phyloP scores from a whole-genome alignment of 164 flowering plant genomes.

The Umbilicus rupestris region DNA sequence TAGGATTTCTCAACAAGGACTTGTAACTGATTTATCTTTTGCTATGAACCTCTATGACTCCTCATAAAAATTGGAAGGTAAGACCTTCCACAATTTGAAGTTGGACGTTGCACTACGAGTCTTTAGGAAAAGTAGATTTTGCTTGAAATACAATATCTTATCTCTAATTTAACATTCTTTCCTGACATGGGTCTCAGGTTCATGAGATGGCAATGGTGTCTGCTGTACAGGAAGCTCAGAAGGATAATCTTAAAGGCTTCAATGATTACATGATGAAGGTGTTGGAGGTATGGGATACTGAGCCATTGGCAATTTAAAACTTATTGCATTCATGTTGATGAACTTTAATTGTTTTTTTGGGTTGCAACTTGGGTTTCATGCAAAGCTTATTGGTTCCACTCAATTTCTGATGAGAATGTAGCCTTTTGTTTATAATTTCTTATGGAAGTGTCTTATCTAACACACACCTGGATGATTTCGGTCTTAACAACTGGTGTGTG shows the following conservation, averaged over 20 bases:
- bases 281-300: slow-evolving; percentile 53
- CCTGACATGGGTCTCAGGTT: slow-evolving; percentile 34
- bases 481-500: no score
- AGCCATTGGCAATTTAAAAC: no score
- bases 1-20: background rate
- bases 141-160: background rate
- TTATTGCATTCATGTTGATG: no score
- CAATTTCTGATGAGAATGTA: no score
- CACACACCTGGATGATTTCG: no score
- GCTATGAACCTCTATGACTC: background rate
- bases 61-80: background rate
- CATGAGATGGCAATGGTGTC: slow-evolving; percentile 98
- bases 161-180: background rate
- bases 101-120: background rate
- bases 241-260: slow-evolving; percentile 83
- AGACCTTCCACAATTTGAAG: background rate
- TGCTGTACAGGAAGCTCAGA: slow-evolving; percentile 95
- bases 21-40: background rate
- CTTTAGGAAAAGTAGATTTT: background rate
- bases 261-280: slow-evolving; percentile 88
- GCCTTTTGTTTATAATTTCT: no score
- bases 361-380: no score
- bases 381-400: no score
- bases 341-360: background rate
- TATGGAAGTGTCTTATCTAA: no score